Percentiles rank a stretch among this genome's conserved stretches.
Conservation (phyloP, 208 protist genomes). For the Trypanosomatidae sp. region DNA sequence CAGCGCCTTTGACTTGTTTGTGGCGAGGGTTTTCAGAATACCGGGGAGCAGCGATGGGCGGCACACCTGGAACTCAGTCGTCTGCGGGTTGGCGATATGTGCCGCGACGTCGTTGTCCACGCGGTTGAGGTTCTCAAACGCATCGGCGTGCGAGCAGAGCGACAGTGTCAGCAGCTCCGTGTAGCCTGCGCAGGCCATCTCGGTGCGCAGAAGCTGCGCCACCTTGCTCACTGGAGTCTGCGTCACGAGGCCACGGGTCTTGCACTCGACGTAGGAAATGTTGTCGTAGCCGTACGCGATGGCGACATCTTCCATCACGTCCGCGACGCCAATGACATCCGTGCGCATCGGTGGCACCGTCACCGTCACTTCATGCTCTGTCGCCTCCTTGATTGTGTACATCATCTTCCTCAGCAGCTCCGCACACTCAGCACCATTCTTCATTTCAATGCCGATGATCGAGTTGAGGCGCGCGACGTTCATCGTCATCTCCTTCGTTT, state of each 20-base stretch:
- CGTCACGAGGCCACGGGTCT: constrained; percentile 76
- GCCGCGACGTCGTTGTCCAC: constrained; percentile 84
- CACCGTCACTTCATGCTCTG: constrained; percentile 76
- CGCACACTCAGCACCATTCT: constrained; percentile 58
- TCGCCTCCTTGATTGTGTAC: constrained; percentile 59
- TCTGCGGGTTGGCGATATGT: constrained; percentile 94
- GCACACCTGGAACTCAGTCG: constrained; percentile 94
- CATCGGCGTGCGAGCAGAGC: constrained; percentile 92
- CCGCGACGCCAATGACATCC: constrained; percentile 97
- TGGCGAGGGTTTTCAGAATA: constrained; percentile 95
- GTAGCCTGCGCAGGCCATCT: constrained; percentile 95
- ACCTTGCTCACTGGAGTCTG: constrained; percentile 95
- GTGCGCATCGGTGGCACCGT: constrained; percentile 84
- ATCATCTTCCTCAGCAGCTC: constrained; percentile 93
- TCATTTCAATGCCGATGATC: constrained; percentile 90
- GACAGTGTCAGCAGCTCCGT: constrained; percentile 97
- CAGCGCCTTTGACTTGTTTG: constrained; percentile 91
- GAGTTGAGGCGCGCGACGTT: constrained; percentile 78
- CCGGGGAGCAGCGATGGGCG: constrained; percentile 95
- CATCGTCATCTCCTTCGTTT: constrained; percentile 46
- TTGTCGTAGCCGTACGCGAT: constrained; percentile 98
- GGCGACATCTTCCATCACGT: constrained; percentile 99
- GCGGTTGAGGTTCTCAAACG: constrained; percentile 79
- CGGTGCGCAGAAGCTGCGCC: constrained; percentile 87
- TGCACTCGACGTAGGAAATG: constrained; percentile 82